phyloP scores from a whole-genome alignment of 2,329 filamentous ascomycete species.

The Tolypocladium sp. region DNA sequence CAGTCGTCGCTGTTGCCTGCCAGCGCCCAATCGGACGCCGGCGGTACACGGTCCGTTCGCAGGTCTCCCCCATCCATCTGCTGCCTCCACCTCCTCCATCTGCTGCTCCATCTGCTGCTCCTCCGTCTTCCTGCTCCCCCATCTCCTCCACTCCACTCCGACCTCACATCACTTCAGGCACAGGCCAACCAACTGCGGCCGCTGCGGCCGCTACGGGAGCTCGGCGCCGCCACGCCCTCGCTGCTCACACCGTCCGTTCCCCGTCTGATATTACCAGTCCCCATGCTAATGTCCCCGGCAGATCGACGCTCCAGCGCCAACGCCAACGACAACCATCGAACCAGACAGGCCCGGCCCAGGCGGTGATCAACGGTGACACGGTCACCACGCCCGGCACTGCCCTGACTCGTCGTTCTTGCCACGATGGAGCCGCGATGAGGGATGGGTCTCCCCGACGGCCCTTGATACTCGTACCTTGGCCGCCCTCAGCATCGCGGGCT shows the following conservation, averaged over 20 bases:
- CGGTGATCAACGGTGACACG: not conserved
- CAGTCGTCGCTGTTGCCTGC: not conserved
- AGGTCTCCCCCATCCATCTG: not conserved
- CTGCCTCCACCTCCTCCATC: too few relatives aligned
- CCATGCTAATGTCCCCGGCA: not conserved
- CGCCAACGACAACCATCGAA: not conserved
- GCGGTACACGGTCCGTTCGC: not conserved
- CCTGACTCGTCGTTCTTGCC: not conserved
- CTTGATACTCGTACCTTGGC: not conserved
- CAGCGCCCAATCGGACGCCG: not conserved
- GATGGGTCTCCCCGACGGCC: not conserved
- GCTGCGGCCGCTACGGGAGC: not conserved
- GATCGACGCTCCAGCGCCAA: not conserved
- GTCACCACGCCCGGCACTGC: not conserved
- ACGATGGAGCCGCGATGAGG: not conserved
- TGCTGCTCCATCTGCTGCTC: not conserved
- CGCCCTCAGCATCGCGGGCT: not conserved
- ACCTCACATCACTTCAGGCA: not conserved
- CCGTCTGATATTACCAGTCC: not conserved
- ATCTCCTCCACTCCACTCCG: not conserved
- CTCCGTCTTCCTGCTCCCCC: not conserved
- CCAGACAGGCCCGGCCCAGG: not conserved
- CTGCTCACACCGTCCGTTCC: not conserved
- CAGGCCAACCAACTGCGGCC: not conserved
- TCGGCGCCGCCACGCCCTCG: not conserved